Conservation (phyloP, 371 early-diverging fungal species). For the Rhizomucor miehei region DNA sequence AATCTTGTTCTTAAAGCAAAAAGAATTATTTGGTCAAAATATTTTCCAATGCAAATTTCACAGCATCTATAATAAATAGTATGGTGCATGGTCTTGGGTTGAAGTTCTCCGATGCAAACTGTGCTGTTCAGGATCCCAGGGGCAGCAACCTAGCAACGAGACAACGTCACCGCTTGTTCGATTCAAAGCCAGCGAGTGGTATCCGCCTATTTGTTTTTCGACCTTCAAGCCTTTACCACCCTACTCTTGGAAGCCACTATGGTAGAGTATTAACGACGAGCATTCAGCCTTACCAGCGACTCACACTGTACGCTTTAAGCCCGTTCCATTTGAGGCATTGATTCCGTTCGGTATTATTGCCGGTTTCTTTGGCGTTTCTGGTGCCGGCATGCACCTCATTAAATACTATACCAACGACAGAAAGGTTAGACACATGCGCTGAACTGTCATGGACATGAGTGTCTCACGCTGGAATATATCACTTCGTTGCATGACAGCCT, state of each 20-base stretch:
- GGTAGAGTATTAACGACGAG: too few species aligned
- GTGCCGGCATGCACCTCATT: constrained; percentile 32
- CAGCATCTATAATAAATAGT: too few species aligned
- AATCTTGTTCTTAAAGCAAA: too few species aligned
- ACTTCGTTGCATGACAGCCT: constrained; percentile 11
- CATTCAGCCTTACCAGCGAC: background rate
- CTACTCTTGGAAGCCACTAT: background rate
- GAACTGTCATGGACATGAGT: background rate
- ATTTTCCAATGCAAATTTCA: too few species aligned
- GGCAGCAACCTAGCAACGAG: background rate
- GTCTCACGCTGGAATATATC: background rate
- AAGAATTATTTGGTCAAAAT: too few species aligned
- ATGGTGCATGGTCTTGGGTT: too few species aligned
- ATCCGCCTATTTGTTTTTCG: background rate
- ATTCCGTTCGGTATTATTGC: constrained; percentile 48
- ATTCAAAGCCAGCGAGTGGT: background rate
- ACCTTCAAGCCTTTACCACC: background rate
- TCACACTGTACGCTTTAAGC: constrained; percentile 21
- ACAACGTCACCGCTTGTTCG: background rate
- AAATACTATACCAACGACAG: constrained; percentile 42
- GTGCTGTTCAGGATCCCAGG: too few species aligned
- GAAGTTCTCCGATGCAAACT: too few species aligned
- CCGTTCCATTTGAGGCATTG: constrained; percentile 51
- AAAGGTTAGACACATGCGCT: constrained; percentile 27
- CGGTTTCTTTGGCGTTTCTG: constrained; percentile 36